Evolutionary conservation across 441 rosid species (phyloP), one percentile per base, ranked within the genome.

Genomic region (Theobroma grandiflorum): DNA sequence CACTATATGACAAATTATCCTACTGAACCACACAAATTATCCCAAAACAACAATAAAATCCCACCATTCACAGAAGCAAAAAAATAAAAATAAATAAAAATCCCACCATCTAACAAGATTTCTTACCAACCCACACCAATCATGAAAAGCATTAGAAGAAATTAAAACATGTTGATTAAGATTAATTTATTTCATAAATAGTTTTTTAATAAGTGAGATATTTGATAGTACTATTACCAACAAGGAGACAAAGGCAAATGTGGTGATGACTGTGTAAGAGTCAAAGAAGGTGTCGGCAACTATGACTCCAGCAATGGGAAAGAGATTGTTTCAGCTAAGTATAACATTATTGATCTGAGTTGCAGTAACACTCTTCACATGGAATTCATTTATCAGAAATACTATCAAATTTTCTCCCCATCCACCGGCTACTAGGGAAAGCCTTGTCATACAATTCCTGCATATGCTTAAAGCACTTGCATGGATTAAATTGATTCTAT

Each of bases 211-310:
- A 26, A 26, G 45, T 26, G 65, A 14, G 6, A 20, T 20, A 31
- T 11, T 22, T 42, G 31, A 31, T 26, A 26, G 40, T 4, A 5
- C 2, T 9, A 31, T n/a, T 67, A 80, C 81, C 63, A 80, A 16
- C 31, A 81, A 79, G 35, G 79, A 70, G n/a, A 82, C 16, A 35
- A 40, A 75, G 72, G 68, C 43, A 14, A 65, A 82, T 1, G 63
- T 31, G 63, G 74, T 26, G 43, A 81, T 74, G 6, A 75, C 33
- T 0, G 20, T 55, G 22, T 1, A 57, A 8, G 62, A 57, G 62
- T 20, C 12, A 7, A 57, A 57, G 76, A n/a, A 63, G 12, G 82
- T 66, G 76, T 82, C 85, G 35, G 82, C 80, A 18, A 79, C 35
- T 10, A 82, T 52, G 52, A 74, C 82, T 0, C 67, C 82, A 14